Evolutionary conservation across 495 filamentous ascomycete genomes (phyloP).

Genomic region (Rusavskia elegans): DNA sequence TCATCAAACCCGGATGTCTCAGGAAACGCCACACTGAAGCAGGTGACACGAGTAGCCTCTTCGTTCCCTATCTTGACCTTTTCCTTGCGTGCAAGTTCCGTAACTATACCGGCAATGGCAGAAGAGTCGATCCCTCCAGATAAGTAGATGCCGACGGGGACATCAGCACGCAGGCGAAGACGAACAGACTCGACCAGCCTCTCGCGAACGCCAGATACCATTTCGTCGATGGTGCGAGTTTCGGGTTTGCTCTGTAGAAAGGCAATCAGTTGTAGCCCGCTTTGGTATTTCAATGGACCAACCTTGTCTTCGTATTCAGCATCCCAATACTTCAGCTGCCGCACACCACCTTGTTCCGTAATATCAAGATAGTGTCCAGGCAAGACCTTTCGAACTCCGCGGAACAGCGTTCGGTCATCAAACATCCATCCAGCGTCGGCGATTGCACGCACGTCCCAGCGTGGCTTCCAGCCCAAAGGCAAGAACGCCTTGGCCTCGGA

Average conservation of each 20-base stretch:
- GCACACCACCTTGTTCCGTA: slow-evolving; percentile 12
- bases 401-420: slow-evolving; percentile 27
- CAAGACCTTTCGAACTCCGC: slow-evolving; percentile 24
- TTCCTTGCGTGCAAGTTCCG: slow-evolving; percentile 26
- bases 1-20: slow-evolving; percentile 29
- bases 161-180: slow-evolving; percentile 34
- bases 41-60: slow-evolving; percentile 12
- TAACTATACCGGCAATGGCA: slow-evolving; percentile 33
- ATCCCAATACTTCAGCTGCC: slow-evolving; percentile 30
- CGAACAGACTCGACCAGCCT: slow-evolving; percentile 28
- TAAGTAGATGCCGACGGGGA: slow-evolving; percentile 34
- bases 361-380: slow-evolving; percentile 17
- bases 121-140: slow-evolving; percentile 37
- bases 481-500: slow-evolving; percentile 32
- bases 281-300: not conserved
- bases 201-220: slow-evolving; percentile 27
- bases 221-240: slow-evolving; percentile 23
- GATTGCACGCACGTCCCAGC: slow-evolving; percentile 31
- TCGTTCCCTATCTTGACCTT: slow-evolving; percentile 20
- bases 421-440: slow-evolving; percentile 20
- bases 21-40: slow-evolving; percentile 19
- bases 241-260: not conserved
- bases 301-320: slow-evolving; percentile 31
- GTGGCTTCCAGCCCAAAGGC: slow-evolving; percentile 26
- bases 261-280: not conserved